A percentile compares a stretch with the other conserved stretches of the same genome.
Conservation (phyloP, 2,329 filamentous ascomycete genomes). For the Aspergillus carbonarius region DNA sequence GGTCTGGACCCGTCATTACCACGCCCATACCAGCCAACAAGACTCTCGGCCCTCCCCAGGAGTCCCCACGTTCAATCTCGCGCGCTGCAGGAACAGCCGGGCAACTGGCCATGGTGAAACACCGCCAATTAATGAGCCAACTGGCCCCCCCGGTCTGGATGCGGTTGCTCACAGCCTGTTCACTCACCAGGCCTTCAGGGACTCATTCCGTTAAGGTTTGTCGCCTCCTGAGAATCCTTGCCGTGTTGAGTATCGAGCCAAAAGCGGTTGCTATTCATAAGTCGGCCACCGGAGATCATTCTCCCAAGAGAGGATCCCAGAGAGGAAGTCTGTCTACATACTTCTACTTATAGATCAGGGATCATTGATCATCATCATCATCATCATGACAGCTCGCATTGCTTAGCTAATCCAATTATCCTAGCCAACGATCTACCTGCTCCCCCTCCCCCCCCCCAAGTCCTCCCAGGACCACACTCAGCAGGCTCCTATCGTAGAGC, state of each 20-base stretch:
- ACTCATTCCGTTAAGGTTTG: neutral
- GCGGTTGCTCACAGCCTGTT: too few species aligned
- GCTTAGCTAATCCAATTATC: neutral
- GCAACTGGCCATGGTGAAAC: neutral
- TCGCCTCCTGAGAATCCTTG: constrained; percentile 5
- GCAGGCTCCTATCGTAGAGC: neutral
- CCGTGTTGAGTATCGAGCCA: neutral
- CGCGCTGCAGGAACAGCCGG: neutral
- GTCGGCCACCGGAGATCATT: neutral
- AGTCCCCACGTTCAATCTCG: neutral
- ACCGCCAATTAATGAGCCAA: neutral
- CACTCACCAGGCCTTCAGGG: neutral
- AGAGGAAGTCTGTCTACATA: too few species aligned
- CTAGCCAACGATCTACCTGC: neutral
- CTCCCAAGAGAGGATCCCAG: too few species aligned
- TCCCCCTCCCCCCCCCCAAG: too few species aligned
- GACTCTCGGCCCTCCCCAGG: neutral
- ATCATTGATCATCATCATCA: neutral
- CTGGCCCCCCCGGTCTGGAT: neutral
- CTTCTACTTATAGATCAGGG: neutral
- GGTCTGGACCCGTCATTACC: too few species aligned
- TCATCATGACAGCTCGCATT: neutral
- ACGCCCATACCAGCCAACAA: neutral
- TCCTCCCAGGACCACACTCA: too few species aligned
- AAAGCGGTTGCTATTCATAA: neutral